Percentiles rank a stretch among this genome's conserved stretches.
Evolutionary conservation across 2,329 filamentous ascomycete genomes (phyloP).

Genomic region (Blumeria graminis): DNA sequence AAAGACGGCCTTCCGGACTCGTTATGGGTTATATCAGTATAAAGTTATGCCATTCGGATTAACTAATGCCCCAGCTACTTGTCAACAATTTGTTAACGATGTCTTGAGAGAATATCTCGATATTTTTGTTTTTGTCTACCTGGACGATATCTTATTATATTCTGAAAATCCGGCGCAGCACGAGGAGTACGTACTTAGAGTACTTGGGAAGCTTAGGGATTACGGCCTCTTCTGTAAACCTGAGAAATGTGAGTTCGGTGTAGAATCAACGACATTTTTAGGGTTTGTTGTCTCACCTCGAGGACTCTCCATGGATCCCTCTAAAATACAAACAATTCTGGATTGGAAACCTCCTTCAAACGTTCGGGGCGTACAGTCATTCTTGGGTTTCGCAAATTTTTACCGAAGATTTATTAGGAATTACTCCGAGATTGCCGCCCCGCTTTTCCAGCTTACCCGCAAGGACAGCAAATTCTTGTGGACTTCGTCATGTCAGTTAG

Average conservation of each 20-base stretch:
- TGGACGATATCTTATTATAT: conserved; percentile 1
- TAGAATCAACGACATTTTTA: neutral
- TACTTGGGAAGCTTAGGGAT: neutral
- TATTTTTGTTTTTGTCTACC: conserved; percentile 1
- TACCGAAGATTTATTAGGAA: neutral
- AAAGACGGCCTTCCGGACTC: neutral
- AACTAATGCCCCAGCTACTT: neutral
- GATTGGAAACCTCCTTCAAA: neutral
- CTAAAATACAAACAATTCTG: neutral
- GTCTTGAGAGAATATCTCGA: neutral
- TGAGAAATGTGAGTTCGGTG: neutral
- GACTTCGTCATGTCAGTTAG: neutral
- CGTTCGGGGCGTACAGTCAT: neutral
- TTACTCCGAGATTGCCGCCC: neutral
- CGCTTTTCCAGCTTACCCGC: neutral
- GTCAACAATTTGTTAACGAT: neutral
- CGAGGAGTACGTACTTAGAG: neutral
- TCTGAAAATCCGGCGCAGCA: neutral
- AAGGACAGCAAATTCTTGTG: neutral
- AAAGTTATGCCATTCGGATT: conserved; percentile 1
- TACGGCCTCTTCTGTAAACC: neutral
- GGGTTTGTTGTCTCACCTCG: neutral
- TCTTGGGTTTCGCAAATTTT: neutral
- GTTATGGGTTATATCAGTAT: conserved; percentile 1
- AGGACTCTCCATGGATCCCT: neutral